Conservation (phyloP, 768 basidiomycete genomes). For the Hysterangium stoloniferum region DNA sequence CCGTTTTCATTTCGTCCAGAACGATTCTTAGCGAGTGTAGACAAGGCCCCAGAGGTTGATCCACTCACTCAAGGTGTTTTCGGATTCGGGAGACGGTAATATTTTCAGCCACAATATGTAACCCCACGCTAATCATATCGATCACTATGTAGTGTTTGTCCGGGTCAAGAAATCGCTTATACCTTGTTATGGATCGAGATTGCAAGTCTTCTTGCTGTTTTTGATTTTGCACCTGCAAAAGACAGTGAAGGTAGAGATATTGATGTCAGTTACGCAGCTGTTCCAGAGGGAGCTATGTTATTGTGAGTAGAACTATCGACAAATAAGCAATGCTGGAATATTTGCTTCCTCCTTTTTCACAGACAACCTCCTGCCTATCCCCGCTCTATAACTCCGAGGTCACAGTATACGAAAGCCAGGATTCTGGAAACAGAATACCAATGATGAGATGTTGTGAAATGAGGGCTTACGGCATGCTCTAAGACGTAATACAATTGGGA, state of each 20-base stretch:
- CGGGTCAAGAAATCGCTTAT: neutral
- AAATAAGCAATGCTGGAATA: too few relatives aligned
- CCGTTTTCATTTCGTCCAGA: constrained; percentile 18
- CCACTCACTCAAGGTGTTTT: neutral
- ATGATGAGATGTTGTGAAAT: too few relatives aligned
- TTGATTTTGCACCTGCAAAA: neutral
- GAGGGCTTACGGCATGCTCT: too few relatives aligned
- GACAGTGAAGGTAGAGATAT: neutral
- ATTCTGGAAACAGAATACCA: too few relatives aligned
- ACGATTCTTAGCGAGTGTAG: neutral
- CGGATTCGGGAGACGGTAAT: neutral
- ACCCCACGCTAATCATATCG: neutral
- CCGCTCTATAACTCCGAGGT: too few relatives aligned
- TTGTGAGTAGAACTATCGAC: too few relatives aligned
- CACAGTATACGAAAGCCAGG: too few relatives aligned
- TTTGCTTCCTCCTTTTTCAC: too few relatives aligned
- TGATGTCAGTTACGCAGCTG: neutral
- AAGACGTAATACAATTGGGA: too few relatives aligned
- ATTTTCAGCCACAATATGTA: neutral
- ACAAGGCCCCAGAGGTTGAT: neutral
- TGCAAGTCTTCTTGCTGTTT: neutral
- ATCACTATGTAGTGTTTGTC: neutral
- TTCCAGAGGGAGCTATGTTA: neutral
- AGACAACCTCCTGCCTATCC: too few relatives aligned
- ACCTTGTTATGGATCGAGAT: neutral